Conservation (phyloP, 2,329 filamentous ascomycete genomes). For the Plectosphaerella sp. region DNA sequence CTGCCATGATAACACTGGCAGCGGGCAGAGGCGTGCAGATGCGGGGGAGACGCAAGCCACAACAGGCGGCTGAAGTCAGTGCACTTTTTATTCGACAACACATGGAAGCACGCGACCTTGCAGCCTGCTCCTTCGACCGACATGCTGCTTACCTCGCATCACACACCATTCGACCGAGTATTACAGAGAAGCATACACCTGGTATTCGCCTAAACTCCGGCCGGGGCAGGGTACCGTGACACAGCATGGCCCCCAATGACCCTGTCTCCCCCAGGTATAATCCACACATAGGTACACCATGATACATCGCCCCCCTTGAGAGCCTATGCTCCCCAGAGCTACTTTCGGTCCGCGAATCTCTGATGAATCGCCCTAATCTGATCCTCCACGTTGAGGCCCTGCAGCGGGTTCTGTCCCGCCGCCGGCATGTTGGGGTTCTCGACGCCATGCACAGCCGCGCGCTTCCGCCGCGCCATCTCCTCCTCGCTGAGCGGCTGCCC, state of each 20-base stretch:
- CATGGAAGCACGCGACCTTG: too few relatives aligned
- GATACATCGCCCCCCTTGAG: neutral
- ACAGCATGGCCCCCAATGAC: neutral
- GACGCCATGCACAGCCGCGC: constrained; percentile 58
- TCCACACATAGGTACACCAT: too few relatives aligned
- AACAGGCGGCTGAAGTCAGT: too few relatives aligned
- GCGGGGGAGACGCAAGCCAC: too few relatives aligned
- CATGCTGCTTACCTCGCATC: too few relatives aligned
- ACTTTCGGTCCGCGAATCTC: constrained; percentile 34
- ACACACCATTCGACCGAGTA: too few relatives aligned
- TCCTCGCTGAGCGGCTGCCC: constrained; percentile 69
- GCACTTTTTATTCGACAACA: too few relatives aligned
- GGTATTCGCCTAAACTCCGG: neutral
- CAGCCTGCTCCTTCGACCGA: too few relatives aligned
- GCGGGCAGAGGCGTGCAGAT: too few relatives aligned
- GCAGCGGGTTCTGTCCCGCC: constrained; percentile 32
- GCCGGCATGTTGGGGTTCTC: constrained; percentile 46
- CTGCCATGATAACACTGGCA: too few relatives aligned
- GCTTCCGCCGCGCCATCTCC: constrained; percentile 70
- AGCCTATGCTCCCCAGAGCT: neutral
- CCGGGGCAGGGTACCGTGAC: neutral
- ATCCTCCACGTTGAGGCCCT: constrained; percentile 75
- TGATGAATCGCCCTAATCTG: constrained; percentile 67
- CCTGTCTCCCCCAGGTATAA: too few relatives aligned
- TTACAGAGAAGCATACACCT: neutral